Base-by-base conservation (phyloP, 2,329 filamentous ascomycete genomes). In the Mycosphaerella sp. region DNA sequence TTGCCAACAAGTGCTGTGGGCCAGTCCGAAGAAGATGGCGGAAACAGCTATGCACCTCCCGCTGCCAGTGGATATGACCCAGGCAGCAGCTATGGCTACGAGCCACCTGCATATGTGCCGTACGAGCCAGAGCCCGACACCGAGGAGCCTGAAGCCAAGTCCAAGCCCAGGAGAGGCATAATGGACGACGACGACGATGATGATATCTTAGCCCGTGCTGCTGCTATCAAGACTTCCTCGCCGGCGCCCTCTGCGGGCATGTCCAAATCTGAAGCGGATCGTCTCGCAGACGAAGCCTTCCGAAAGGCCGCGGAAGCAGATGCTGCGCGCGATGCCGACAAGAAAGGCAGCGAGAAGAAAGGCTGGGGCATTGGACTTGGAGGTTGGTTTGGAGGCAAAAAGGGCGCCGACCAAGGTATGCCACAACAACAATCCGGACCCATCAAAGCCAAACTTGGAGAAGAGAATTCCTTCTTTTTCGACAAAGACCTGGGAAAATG, bases 401-500 rank as follows among this genome's bases (percentile, higher is more conserved):
- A 86, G 64, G 80, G 80, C 60, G 79, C 80, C 26, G 26, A 29
- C 54, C 70, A 73, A 58, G 81, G 83, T 64, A 62, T 84, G 48
- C 87, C 68, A 81, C 86, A 63, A 70, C 59, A 23, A 56, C 78
- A n/a, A 60, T 50, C 72, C 3, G 74, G 72, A n/a, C 82, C 91
- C n/a, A 88, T 96, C 69, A 84, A 82, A 63, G 93, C 95, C 58
- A 98, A 98, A 67, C 80, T 98, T 7, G 95, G 92, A 57, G 95
- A 98, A 71, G 83, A 93, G 67, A 95, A 83, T 70, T 89, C 84
- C 44, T 96, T 98, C 71, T 86, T 92, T 62, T 98, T 93, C 66
- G 93, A 98, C 67, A 87, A 90, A 2, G 88, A 96, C n/a, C 80
- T 95, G 49, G 95, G 95, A 76, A 90, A 93, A 69, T 98, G 95